Conservation (phyloP, 495 filamentous ascomycete species). For the Xylaria sp. region DNA sequence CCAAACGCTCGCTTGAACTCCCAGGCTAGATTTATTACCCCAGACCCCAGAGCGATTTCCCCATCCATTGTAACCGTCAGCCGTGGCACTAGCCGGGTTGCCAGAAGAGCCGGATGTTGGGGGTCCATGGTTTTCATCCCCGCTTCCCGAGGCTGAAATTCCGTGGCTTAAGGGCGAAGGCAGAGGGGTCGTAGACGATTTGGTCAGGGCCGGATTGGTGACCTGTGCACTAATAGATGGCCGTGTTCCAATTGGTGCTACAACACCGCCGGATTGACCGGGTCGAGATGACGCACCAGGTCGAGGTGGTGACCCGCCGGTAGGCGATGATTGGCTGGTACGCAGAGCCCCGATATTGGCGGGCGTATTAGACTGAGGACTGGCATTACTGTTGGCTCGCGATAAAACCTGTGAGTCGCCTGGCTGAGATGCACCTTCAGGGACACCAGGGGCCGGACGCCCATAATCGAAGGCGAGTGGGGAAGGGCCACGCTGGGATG, state of each 20-base stretch:
- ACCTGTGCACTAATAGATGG: constrained; percentile 63
- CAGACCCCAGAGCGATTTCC: constrained; percentile 74
- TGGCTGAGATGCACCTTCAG: constrained; percentile 53
- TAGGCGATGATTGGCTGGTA: constrained; percentile 87
- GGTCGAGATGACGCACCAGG: constrained; percentile 61
- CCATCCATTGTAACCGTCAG: constrained; percentile 67
- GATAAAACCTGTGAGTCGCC: constrained; percentile 67
- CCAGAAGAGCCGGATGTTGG: constrained; percentile 43
- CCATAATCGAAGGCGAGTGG: constrained; percentile 58
- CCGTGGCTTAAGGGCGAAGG: constrained; percentile 88
- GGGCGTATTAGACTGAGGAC: constrained; percentile 71
- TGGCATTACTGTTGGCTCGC: constrained; percentile 89
- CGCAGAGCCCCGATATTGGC: constrained; percentile 70
- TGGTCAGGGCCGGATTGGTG: constrained; percentile 73
- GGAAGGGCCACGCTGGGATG: constrained; percentile 62
- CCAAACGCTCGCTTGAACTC: constrained; percentile 80
- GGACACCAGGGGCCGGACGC: constrained; percentile 46
- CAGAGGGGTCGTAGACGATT: constrained; percentile 88
- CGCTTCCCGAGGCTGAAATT: constrained; percentile 59
- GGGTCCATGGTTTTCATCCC: constrained; percentile 41
- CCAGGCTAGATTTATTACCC: constrained; percentile 73
- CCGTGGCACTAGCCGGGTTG: constrained; percentile 48
- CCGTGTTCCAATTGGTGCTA: constrained; percentile 94
- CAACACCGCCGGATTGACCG: constrained; percentile 60
- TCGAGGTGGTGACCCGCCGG: constrained; percentile 80